These are phyloP conservation scores for Metschnikowia continentalis DNA, from an alignment of 805 yeast genomes.

Conservation along the genomic window DNA sequence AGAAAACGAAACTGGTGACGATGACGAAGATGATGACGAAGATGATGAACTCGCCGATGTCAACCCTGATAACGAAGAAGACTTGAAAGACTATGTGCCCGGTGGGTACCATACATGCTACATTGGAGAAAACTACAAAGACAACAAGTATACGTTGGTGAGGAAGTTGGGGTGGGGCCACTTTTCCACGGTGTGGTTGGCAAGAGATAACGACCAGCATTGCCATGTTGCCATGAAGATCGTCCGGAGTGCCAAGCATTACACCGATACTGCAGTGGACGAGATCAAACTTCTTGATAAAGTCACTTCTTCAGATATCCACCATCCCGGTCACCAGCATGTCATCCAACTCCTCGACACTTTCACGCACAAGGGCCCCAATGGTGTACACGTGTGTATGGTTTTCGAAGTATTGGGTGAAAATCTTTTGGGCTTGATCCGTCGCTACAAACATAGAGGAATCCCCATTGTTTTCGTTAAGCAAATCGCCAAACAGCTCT, in stretches of 20 bases:
- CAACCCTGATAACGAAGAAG: slow-evolving; percentile 43
- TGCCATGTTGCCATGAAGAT: slow-evolving; percentile 65
- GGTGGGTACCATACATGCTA: slow-evolving; percentile 67
- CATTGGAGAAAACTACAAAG: slow-evolving; percentile 51
- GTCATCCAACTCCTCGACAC: slow-evolving; percentile 53
- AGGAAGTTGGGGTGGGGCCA: slow-evolving; percentile 71
- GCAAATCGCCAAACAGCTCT: slow-evolving; percentile 53
- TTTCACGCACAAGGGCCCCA: slow-evolving; percentile 55
- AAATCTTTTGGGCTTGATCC: slow-evolving; percentile 47
- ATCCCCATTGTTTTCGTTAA: slow-evolving; percentile 52
- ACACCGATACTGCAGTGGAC: slow-evolving; percentile 61
- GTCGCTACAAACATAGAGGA: slow-evolving; percentile 39
- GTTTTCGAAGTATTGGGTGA: slow-evolving; percentile 65
- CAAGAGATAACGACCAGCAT: slow-evolving; percentile 46
- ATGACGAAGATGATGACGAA: slow-evolving; percentile 20
- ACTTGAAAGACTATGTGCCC: slow-evolving; percentile 45
- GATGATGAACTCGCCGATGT: slow-evolving; percentile 18
- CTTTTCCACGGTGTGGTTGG: slow-evolving; percentile 70
- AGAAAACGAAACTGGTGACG: slow-evolving; percentile 9
- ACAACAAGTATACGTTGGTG: slow-evolving; percentile 34
- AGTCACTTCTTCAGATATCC: slow-evolving; percentile 49
- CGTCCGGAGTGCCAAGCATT: slow-evolving; percentile 50
- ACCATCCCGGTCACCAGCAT: slow-evolving; percentile 43
- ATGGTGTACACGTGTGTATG: slow-evolving; percentile 64
- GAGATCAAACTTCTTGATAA: slow-evolving; percentile 66